Evolutionary conservation across 305 asterid genomes (phyloP).

Genomic region (Stenogyne calaminthoides): DNA sequence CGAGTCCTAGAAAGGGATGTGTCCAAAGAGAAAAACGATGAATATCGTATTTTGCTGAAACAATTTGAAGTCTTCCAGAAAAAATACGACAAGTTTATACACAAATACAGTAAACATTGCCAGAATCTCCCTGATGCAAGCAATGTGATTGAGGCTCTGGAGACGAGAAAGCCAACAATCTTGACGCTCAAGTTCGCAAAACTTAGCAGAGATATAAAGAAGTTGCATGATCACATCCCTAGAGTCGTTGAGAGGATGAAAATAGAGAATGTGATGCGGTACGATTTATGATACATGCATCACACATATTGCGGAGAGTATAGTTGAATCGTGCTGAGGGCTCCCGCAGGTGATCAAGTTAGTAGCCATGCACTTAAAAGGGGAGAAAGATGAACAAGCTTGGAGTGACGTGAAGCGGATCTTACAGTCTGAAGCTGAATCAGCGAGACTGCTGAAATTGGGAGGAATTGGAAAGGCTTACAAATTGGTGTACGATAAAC

Average conservation of each 20-base stretch:
- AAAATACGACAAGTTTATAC: background rate
- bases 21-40: constrained; percentile 11
- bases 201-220: constrained; percentile 14
- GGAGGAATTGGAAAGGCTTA: constrained; percentile 24
- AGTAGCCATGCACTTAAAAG: constrained; percentile 22
- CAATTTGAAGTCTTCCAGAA: background rate
- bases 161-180: constrained; percentile 20
- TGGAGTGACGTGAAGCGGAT: constrained; percentile 20
- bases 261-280: background rate
- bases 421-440: constrained; percentile 9
- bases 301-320: background rate
- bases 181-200: constrained; percentile 22
- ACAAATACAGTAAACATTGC: background rate
- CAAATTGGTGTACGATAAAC: constrained; percentile 23
- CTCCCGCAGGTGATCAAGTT: constrained; percentile 29
- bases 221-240: background rate
- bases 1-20: background rate
- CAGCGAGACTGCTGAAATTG: background rate
- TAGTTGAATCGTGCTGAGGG: constrained; percentile 31
- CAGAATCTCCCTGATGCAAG: background rate
- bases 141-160: background rate
- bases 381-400: background rate
- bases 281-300: background rate
- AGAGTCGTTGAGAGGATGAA: background rate
- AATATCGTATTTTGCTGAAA: background rate